Percentiles rank a stretch among this genome's conserved stretches.
Conservation (phyloP, 2,329 filamentous ascomycete species). For the Colletotrichum sp. region DNA sequence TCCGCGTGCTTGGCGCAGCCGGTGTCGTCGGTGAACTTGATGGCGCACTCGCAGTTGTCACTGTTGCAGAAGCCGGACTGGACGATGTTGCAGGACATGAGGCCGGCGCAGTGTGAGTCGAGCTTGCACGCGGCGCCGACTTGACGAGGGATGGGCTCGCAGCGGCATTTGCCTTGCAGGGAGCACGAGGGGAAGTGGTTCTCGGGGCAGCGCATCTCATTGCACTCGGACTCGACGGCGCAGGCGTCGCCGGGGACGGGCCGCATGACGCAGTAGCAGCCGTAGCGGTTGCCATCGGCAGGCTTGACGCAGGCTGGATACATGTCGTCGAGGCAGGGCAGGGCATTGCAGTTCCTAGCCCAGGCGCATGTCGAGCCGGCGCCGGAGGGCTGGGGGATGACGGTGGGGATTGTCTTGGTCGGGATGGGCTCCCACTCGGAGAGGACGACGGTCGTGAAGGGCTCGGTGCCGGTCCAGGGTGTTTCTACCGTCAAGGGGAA, state of each 20-base stretch:
- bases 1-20: neutral
- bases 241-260: neutral
- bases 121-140: neutral
- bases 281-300: neutral
- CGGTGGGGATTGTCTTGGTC: neutral
- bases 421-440: neutral
- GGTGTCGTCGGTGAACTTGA: neutral
- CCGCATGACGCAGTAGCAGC: conserved; percentile 1
- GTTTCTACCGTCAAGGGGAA: neutral
- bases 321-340: neutral
- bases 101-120: neutral
- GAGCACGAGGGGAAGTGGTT: neutral
- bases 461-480: neutral
- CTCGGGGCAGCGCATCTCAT: neutral
- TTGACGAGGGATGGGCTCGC: neutral
- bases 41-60: neutral
- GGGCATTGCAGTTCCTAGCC: neutral
- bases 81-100: neutral
- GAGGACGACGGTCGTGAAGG: neutral
- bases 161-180: neutral
- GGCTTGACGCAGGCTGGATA: neutral
- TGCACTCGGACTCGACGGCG: neutral
- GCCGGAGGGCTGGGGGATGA: neutral
- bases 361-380: neutral
- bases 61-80: neutral